Base-by-base conservation (phyloP, 2,329 filamentous ascomycete species). In the Fusarium oxysporum region DNA sequence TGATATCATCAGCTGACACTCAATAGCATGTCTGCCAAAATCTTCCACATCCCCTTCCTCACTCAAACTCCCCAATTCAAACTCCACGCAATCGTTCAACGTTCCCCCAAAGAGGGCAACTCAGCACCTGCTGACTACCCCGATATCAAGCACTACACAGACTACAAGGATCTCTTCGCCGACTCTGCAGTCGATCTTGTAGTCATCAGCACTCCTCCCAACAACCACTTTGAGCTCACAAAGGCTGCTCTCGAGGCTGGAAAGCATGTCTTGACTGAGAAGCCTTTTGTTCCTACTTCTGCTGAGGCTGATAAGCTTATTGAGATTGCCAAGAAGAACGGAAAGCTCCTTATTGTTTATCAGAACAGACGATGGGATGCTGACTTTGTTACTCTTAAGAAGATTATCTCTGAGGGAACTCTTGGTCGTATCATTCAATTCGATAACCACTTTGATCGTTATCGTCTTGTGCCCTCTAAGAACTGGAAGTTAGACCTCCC, bases 41-140 rank as follows among this genome's bases (percentile, higher is more conserved):
- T 92, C 83, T 96, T 96, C 83, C 93, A 96, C 82, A 94, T 96
- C 78, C 93, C 93, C 70, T 93, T 95, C 82, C 88, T 96, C 82
- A 84, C 85, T 59, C 86, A 87, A 35, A 89, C 91, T 0, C 86
- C 90, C 11, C 84, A 88, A 61, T 87, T 95, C 79, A 90, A 86
- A 58, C 89, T 96, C 25, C 89, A 94, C 79, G 90, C 92, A 71
- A 91, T 96, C 74, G 91, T 96, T 33, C 93, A 96, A 82, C 90
- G 93, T 67, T 89, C 84, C 9, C 92, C 92, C 10, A 89, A 87
- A 72, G 82, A 87, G 5, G 84, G 86, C 58, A 88, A 92, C 80
- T 92, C 93, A 66, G 92, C 92, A 1, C 88, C 90, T 25, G 86
- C 87, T 71, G 92, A 95, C 80, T 87, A 93, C 79, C 91, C 93